Evolutionary conservation across 139 green algal genomes (phyloP), one percentile per base, ranked within the genome.

Genomic region (Chlorella vulgaris): DNA sequence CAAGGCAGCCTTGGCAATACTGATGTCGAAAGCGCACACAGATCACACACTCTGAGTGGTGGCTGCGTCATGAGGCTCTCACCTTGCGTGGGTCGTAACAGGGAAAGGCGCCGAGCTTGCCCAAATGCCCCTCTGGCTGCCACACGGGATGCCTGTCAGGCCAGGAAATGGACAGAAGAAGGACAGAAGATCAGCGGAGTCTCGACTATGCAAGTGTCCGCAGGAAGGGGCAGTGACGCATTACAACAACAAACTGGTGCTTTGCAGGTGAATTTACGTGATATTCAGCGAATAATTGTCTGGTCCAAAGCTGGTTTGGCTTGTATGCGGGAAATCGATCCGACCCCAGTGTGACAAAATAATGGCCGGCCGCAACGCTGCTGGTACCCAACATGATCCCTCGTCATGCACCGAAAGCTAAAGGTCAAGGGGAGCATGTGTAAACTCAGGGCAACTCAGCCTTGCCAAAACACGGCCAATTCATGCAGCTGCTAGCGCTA

Each of bases 331-430:
- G 5, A 29, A 2, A 42, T 86, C 86, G 22, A 38, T 88, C 24
- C 83, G 65, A 2, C 86, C 86, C 86, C 86, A 90, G 71, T 90
- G 84, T 6, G 80, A 71, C 6, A 90, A 50, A 24, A 90, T 82
- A 60, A 78, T 86, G 69, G 81, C 80, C 10, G 75, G 70, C 43
- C 84, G 67, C n/a, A 89, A 40, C 19, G 81, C 80, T 2, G 65
- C 79, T 47, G 83, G 86, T 29, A 78, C 38, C 78, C 82, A 91
- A 80, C 91, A 95, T 10, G 81, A 76, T 19, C 86, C 91, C 79
- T 92, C 89, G 68, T 89, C 85, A 63, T 89, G 85, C 2, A 66
- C 24, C 26, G 76, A 29, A 36, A 86, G 22, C 81, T 85, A 70
- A 55, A 63, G 35, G 38, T 6, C 19, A 4, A 24, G 47, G 2